Evolutionary conservation across 768 basidiomycete species (phyloP), one percentile per base, ranked within the genome.

Genomic region (Kwoniella dejecticola): DNA sequence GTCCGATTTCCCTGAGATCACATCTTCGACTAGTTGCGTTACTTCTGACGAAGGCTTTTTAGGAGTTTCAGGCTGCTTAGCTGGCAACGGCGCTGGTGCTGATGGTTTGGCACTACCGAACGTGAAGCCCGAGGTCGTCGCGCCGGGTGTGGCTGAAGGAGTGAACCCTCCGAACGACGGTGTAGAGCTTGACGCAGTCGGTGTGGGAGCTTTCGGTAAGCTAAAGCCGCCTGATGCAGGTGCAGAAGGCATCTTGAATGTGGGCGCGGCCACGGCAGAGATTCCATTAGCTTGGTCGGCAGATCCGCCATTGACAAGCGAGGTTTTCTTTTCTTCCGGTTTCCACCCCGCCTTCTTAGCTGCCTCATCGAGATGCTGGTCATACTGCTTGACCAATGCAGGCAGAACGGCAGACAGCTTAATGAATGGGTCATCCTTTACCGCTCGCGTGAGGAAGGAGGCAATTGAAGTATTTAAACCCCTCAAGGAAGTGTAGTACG

Each of bases 391-490:
- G 11, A 47, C 10, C 23, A 75, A 52, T 29, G 33, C 29, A 4
- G 66, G 62, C 23, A 78, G 33, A 13, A 63, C 62, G 3, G 24
- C 53, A 5, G 62, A 47, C 19, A 78, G 61, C 46, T 78, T 63
- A 19, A 67, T 30, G 48, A 78, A 75, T 4, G 64, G 66, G 31
- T 78, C 75, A 4, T 62, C 38, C 5, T 68, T 62, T 10, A 73
- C 19, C 3, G 64, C 64, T 5, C 52, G 31, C 6, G 68, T 64
- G 11, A 78, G 62, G 61, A 76, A 76, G 15, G 66, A 59, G 6
- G 71, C 49, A 49, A 76, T 55, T 8, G 75, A 70, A n/a, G 49
- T 49, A 53, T 78, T 78, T n/a, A 78, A 66, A 12, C 77, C 77
- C 4, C 75, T 69, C 10, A 78, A 8, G 8, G 71, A 62, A 7